Evolutionary conservation across 108 stramenopile species (phyloP).

Genomic region (Skeletonema potamos): DNA sequence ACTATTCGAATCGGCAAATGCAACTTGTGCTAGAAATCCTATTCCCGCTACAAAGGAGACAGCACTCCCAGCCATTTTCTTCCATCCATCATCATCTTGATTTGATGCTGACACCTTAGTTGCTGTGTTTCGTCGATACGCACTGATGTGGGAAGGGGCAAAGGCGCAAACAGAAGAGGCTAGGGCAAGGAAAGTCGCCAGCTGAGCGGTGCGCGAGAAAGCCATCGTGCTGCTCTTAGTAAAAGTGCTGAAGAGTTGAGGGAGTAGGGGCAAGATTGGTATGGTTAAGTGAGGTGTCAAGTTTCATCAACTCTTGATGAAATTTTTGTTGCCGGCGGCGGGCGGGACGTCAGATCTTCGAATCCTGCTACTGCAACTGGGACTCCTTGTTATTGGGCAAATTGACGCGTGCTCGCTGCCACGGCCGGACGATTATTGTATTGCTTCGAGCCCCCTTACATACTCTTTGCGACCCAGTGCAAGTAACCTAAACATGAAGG

Average conservation of each 20-base stretch:
- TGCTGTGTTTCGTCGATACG: conserved; percentile 8
- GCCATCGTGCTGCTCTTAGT: conserved; percentile 1
- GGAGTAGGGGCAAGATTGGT: background rate
- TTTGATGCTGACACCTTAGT: conserved; percentile 10
- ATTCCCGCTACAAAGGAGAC: conserved; percentile 40
- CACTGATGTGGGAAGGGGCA: background rate
- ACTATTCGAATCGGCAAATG: conserved; percentile 34
- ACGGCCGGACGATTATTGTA: too few relatives aligned
- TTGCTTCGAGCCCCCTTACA: too few relatives aligned
- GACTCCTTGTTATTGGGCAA: too few relatives aligned
- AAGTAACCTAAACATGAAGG: too few relatives aligned
- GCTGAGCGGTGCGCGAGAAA: conserved; percentile 17
- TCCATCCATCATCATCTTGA: conserved; percentile 30
- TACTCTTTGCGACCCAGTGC: too few relatives aligned
- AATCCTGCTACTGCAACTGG: too few relatives aligned
- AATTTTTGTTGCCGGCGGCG: too few relatives aligned
- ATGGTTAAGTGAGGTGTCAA: background rate
- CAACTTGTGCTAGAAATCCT: conserved; percentile 40
- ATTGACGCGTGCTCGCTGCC: too few relatives aligned
- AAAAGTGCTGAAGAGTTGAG: background rate
- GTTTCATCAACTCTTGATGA: too few relatives aligned
- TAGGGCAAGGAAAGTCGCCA: conserved; percentile 27
- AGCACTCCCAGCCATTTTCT: conserved; percentile 31
- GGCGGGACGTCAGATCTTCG: too few relatives aligned
- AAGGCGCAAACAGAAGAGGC: conserved; percentile 14